Evolutionary conservation across 345 rosid genomes (phyloP), one percentile per base, ranked within the genome.

Genomic region (Eucalyptus viminalis): DNA sequence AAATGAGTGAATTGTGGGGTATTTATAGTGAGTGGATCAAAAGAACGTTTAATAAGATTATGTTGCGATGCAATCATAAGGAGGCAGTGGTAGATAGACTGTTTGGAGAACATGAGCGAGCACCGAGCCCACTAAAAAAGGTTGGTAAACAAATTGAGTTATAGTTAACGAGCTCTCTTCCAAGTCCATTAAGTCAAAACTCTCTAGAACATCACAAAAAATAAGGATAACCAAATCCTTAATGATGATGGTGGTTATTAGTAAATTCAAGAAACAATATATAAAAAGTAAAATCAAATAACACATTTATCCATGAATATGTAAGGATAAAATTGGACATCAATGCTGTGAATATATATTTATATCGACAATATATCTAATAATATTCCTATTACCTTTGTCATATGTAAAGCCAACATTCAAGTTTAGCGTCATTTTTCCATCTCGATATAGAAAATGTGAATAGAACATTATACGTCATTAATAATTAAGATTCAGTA

Each of bases 71-170:
- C 56, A 53, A 7, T 53, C 56, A 53, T 53, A 19, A 53, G 56
- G 24, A 53, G 0, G 0, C 22, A 7, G 0, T 4, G 0, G 22
- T 51, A 51, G 2, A 51, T 51, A 17, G 67, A 29, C 34, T 14
- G 10, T 14, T 14, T 3, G 5, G 34, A 29, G 72, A 8, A 65
- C 72, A 29, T 2, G 37, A 65, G 37, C 4, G 2, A 31, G 19
- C 72, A 65, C 37, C 34, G 0, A 14, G 37, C 17, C 34, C 72
- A 4, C 19, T n/a, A 29, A 14, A 65, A 13, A 14, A 3, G 72
- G 17, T 14, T 65, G 34, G 72, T 14, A n/a, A 65, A n/a, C n/a
- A 65, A 29, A 65, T 15, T 65, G 17, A 15, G 72, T 3, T 2
- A 7, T 7, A 29, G 1, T 4, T 62, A 29, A 29, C 17, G 16